Base-by-base conservation (phyloP, 192 early-diverging fungal genomes). In the Jimgerdemannia flammicorona region DNA sequence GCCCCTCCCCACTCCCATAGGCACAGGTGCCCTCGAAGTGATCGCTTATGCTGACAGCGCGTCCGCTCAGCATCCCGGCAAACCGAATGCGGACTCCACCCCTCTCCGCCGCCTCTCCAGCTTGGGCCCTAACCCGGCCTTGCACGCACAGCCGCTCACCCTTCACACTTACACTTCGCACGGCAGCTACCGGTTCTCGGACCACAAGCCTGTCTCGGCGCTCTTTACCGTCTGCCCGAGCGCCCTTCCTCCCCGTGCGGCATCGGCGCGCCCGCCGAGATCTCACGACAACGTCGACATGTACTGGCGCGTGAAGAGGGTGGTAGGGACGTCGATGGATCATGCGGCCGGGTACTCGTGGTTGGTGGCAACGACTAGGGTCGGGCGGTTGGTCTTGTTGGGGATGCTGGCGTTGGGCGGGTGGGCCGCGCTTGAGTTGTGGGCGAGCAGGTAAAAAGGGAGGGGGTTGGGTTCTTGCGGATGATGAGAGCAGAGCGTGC, bases 131-230 rank as follows among this genome's bases (percentile, higher is more conserved):
- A 6, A 59, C 49, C 49, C 49, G 49, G 14, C 8, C 14, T 59
- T 14, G 6, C 49, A 59, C 49, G 6, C 49, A 59, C 49, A 59
- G 49, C 67, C 67, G 40, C 67, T 68, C 67, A 40, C 67, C 67
- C 19, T 68, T 2, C 67, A 40, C 67, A 20, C 19, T 40, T 68
- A 68, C 40, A 68, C 67, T 41, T 68, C 67, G 7, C 67, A 68
- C 18, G 9, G 9, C 6, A 19, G 6, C 9, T 68, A 68, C 67
- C 19, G 29, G 9, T 19, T 68, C 67, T 68, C 67, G 7, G 67
- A 68, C 18, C 67, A 68, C 40, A 68, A 68, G 19, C 67, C 67
- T 6, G 67, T 68, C 67, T 68, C 67, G 29, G 67, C 67, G 6
- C 19, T 68, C 67, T 18, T 68, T 18, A 41, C 19, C 9, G 9